Base-by-base conservation (phyloP, 2,329 filamentous ascomycete genomes). In the Cordyceps tenuipes region DNA sequence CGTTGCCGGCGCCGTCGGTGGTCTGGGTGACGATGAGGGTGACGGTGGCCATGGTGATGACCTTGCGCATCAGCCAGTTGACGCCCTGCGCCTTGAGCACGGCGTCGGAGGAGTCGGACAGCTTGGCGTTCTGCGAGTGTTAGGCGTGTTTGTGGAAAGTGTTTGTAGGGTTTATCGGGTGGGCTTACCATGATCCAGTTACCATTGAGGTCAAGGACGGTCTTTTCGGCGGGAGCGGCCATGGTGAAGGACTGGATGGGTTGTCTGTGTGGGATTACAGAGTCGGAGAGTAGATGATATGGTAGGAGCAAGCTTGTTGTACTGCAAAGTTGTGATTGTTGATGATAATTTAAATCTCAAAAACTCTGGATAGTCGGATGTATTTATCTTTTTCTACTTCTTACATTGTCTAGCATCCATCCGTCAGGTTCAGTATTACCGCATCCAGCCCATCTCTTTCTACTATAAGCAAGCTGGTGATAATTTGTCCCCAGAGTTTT, bases 31-130 rank as follows among this genome's bases (percentile, higher is more conserved):
- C 59, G 53, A 54, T 62, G 51, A 65, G 48, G 46, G 63, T 62
- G 12, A 65, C 48, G 46, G 56, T 62, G 53, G 59, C 61, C 48
- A 61, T 57, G 57, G 61, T 59, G 59, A 65, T 62, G 56, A 63
- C 63, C 59, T 65, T 65, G 62, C 63, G 63, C 59, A 62, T 63
- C 56, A 65, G 46, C 63, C 63, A 65, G 61, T 62, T 63, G 57
- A 65, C 62, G 26, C 63, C 63, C 57, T 65, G 63, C 31, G 61
- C 58, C 59, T 62, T 63, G 46, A 65, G 63, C 17, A 65, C 57
- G 31, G 56, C 59, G 43, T 65, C 63, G 6, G 62, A 62, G 43
- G 62, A 61, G 48, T 63, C 63, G 26, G 63, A 65, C 29, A 65
- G 21, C 29, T 55, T 56, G 52, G 52, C 47, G 46, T 61, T 61